A percentile compares a stretch with the other conserved stretches of the same genome.
Evolutionary conservation across 2,329 filamentous ascomycete genomes (phyloP).

Genomic region (Coniochaeta hoffmannii): DNA sequence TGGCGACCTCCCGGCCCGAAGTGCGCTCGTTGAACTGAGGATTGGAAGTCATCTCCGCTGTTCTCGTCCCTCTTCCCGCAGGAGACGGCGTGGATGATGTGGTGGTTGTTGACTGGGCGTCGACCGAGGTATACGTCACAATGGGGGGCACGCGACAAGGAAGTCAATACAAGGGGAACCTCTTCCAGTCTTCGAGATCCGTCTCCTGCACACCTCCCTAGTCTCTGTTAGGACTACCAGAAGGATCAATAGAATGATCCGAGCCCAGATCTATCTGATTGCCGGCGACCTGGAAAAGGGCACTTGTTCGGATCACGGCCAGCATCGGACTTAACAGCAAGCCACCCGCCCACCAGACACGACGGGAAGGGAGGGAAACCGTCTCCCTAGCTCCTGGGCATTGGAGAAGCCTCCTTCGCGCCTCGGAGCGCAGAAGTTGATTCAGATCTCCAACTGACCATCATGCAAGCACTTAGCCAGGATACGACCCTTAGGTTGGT

Average conservation of each 20-base stretch:
- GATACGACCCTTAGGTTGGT: not conserved
- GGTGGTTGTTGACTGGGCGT: not conserved
- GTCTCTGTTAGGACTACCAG: not conserved
- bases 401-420: not conserved
- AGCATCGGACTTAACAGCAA: not conserved
- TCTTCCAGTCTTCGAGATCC: not conserved
- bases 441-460: not conserved
- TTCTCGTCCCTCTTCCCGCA: not conserved
- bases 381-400: not conserved
- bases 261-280: not conserved
- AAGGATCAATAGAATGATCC: not conserved
- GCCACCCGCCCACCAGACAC: not conserved
- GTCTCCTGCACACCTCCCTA: not conserved
- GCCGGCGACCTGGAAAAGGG: not conserved
- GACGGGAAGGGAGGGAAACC: not conserved
- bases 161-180: no score
- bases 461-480: not conserved
- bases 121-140: not conserved
- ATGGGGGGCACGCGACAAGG: not conserved
- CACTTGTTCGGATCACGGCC: not conserved
- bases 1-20: slow-evolving; percentile 27
- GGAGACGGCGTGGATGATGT: not conserved
- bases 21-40: slow-evolving; percentile 20
- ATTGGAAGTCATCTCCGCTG: slow-evolving; percentile 18
- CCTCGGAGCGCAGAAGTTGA: not conserved